Percentiles rank a stretch among this genome's conserved stretches.
Conservation (phyloP, 108 stramenopile genomes). For the Cyclotella baltica region DNA sequence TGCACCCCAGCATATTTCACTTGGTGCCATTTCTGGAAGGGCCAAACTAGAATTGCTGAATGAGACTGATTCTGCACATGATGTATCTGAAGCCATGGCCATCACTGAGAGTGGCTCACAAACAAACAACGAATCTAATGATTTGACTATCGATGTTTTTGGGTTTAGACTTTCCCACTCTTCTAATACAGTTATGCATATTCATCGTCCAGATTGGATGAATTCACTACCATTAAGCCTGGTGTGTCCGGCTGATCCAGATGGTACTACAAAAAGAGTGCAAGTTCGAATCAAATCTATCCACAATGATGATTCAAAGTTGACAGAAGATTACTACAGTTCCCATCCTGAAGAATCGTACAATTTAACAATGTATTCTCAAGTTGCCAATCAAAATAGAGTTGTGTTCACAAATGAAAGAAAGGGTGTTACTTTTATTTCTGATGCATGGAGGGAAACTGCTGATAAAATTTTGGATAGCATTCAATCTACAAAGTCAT, state of each 20-base stretch:
- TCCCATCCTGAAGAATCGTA: conserved; percentile 35
- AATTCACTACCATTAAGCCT: conserved; percentile 40
- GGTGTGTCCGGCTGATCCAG: conserved; percentile 2
- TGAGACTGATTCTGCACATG: background rate
- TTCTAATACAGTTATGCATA: conserved; percentile 10
- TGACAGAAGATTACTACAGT: conserved; percentile 35
- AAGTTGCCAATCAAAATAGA: conserved; percentile 20
- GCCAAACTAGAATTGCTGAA: conserved; percentile 27
- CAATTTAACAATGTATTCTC: conserved; percentile 18
- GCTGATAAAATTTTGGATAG: conserved; percentile 46
- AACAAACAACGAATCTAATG: background rate
- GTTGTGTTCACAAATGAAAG: background rate
- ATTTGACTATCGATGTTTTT: conserved; percentile 35
- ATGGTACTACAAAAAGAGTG: background rate
- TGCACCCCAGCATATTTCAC: background rate
- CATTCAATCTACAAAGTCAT: conserved; percentile 11
- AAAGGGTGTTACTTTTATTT: conserved; percentile 43
- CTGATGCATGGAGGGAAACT: conserved; percentile 52
- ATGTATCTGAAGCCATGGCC: background rate
- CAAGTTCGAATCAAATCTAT: conserved; percentile 34
- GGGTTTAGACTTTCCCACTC: conserved; percentile 28
- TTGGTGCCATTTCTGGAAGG: conserved; percentile 40
- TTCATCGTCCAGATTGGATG: conserved; percentile 51
- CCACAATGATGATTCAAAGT: conserved; percentile 3
- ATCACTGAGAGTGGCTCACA: background rate